These are phyloP conservation scores for Leishmania aethiopica DNA, from an alignment of 208 protist species.

Conservation along the genomic window DNA sequence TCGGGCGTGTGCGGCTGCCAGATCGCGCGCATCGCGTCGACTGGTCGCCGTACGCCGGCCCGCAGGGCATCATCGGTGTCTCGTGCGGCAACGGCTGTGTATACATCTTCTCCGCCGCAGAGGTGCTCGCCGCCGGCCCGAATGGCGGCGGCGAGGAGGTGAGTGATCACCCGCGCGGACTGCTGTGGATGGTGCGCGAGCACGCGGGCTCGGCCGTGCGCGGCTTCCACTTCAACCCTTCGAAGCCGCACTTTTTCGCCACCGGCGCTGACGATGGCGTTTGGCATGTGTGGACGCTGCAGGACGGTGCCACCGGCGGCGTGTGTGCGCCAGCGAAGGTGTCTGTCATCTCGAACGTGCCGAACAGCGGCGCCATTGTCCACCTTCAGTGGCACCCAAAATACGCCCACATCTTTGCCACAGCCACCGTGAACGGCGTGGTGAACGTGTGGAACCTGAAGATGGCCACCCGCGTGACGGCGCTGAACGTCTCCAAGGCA, in stretches of 20 bases:
- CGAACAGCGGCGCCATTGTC: conserved; percentile 46
- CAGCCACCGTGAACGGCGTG: conserved; percentile 81
- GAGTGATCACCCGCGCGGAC: conserved; percentile 32
- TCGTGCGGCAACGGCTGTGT: conserved; percentile 65
- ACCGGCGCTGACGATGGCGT: conserved; percentile 68
- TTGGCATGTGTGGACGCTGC: conserved; percentile 93
- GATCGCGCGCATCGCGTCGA: conserved; percentile 74
- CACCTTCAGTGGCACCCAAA: conserved; percentile 86
- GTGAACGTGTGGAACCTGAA: conserved; percentile 97
- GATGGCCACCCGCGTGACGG: conserved; percentile 80
- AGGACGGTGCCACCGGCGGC: conserved; percentile 66
- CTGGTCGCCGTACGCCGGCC: conserved; percentile 61
- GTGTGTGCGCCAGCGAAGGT: conserved; percentile 41
- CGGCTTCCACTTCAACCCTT: conserved; percentile 94
- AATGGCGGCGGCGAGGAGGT: conserved; percentile 28
- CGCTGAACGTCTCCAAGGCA: conserved; percentile 83
- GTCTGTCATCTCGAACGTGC: conserved; percentile 69
- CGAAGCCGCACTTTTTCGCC: conserved; percentile 86
- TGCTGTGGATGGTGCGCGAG: conserved; percentile 83
- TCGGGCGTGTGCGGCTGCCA: conserved; percentile 55
- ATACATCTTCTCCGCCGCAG: conserved; percentile 66
- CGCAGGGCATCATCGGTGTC: conserved; percentile 75
- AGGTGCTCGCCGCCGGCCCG: conserved; percentile 43
- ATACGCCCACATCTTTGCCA: conserved; percentile 94
- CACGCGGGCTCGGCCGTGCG: conserved; percentile 82